phyloP scores from a whole-genome alignment of 164 flowering plant species.

The Aristolochia contorta region DNA sequence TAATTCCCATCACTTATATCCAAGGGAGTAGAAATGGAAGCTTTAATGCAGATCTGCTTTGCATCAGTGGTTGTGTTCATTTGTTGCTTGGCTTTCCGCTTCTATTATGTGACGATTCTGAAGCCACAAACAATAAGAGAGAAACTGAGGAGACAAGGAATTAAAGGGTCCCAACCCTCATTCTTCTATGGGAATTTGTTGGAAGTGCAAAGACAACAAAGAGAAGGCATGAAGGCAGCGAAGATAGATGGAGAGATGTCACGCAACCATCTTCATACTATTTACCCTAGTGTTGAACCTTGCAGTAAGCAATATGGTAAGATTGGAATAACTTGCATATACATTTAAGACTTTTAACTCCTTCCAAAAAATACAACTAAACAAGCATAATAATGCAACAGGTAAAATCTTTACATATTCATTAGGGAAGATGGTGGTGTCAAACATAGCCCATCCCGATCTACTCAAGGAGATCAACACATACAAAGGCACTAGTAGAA shows the following conservation, averaged over 20 bases:
- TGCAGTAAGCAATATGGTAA: not conserved
- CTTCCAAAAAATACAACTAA: too few species aligned
- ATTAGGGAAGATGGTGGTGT: not conserved
- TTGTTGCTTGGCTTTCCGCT: not conserved
- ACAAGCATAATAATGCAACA: too few species aligned
- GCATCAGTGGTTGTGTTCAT: not conserved
- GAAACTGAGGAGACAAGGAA: conserved; percentile 3
- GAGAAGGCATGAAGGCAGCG: not conserved
- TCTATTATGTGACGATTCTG: not conserved
- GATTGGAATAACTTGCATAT: not conserved
- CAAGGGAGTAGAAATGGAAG: not conserved
- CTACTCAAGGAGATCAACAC: not conserved
- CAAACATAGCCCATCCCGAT: not conserved
- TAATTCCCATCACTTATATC: too few species aligned
- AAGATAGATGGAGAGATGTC: too few species aligned
- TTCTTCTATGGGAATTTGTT: not conserved
- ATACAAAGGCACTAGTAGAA: too few species aligned
- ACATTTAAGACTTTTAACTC: not conserved
- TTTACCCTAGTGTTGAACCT: not conserved
- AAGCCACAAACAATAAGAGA: conserved; percentile 1
- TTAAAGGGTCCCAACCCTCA: conserved; percentile 3
- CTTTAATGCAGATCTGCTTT: not conserved
- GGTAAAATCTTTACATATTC: not conserved
- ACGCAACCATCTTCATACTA: too few species aligned
- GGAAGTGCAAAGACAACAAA: not conserved